phyloP scores from a whole-genome alignment of 2,329 filamentous ascomycete species.

The Ceratocystiopsis sp. region DNA sequence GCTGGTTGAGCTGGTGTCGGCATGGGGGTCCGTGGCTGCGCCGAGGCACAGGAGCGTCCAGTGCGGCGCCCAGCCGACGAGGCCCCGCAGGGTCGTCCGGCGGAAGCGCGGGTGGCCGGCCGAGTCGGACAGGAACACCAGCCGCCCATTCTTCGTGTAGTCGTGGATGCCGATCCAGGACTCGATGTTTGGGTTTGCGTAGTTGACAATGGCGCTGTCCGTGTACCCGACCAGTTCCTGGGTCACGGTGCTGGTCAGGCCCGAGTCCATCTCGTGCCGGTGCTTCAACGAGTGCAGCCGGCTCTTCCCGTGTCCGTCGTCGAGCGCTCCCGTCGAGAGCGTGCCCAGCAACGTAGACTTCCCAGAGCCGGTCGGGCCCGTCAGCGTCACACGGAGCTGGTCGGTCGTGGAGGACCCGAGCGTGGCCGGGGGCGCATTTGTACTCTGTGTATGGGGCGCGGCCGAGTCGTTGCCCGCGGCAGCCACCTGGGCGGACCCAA shows the following conservation, averaged over 20 bases:
- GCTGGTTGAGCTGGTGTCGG: slow-evolving; percentile 12
- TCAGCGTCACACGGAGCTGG: slow-evolving; percentile 73
- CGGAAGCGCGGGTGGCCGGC: slow-evolving; percentile 81
- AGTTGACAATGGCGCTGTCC: slow-evolving; percentile 51
- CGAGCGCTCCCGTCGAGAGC: slow-evolving; percentile 69
- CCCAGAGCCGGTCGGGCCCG: slow-evolving; percentile 76
- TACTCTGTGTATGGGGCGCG: too few species aligned
- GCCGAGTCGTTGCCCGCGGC: background rate
- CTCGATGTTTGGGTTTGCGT: slow-evolving; percentile 68
- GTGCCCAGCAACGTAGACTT: slow-evolving; percentile 87
- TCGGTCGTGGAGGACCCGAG: slow-evolving; percentile 27
- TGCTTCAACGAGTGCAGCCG: slow-evolving; percentile 80
- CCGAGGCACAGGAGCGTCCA: slow-evolving; percentile 74
- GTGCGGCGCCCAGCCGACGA: slow-evolving; percentile 93
- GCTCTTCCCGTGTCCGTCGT: slow-evolving; percentile 85
- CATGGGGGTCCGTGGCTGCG: slow-evolving; percentile 51
- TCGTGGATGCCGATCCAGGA: slow-evolving; percentile 93
- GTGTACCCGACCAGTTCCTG: slow-evolving; percentile 86
- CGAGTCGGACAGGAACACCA: slow-evolving; percentile 83
- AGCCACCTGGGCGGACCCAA: slow-evolving; percentile 6
- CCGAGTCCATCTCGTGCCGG: slow-evolving; percentile 79
- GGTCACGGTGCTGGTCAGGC: slow-evolving; percentile 83
- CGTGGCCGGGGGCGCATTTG: slow-evolving; percentile 1
- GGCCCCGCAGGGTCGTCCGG: slow-evolving; percentile 69
- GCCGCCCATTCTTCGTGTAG: slow-evolving; percentile 50